A percentile compares a stretch with the other conserved stretches of the same genome.
Evolutionary conservation across 1,284 basidiomycete genomes (phyloP).

Genomic region (Cutaneotrichosporon cyanovorans): DNA sequence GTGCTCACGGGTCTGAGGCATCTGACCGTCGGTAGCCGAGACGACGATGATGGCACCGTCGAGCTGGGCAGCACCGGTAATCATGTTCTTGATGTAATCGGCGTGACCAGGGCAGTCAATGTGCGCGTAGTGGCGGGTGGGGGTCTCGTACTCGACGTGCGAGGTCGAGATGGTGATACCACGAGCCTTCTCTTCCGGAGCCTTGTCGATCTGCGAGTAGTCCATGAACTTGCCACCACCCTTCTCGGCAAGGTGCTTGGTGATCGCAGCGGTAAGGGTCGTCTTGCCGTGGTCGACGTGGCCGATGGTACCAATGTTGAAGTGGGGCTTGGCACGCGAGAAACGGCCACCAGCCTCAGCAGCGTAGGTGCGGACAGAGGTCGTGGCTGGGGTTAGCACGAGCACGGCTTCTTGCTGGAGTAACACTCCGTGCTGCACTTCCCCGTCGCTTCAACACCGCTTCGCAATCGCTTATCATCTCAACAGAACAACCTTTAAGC

Average conservation of each 20-base stretch:
- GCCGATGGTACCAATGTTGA: conserved; percentile 92
- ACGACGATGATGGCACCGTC: conserved; percentile 97
- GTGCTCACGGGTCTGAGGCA: conserved; percentile 99
- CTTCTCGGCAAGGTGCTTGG: conserved; percentile 81
- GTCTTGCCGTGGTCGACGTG: conserved; percentile 95
- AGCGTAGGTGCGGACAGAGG: conserved; percentile 45
- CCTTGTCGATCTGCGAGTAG: conserved; percentile 98
- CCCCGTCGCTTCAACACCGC: background rate
- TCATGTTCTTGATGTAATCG: conserved; percentile 91
- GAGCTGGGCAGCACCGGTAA: conserved; percentile 99
- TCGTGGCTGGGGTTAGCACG: conserved; percentile 3
- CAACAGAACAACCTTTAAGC: no score
- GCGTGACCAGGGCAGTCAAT: conserved; percentile 84
- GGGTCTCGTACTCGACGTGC: conserved; percentile 97
- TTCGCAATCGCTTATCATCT: background rate
- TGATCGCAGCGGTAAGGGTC: conserved; percentile 96
- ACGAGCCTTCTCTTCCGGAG: conserved; percentile 99
- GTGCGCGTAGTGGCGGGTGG: conserved; percentile 89
- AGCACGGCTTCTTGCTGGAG: no score
- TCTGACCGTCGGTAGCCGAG: conserved; percentile 97
- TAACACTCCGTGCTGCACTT: background rate
- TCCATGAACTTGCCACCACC: conserved; percentile 88
- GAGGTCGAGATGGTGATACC: conserved; percentile 88
- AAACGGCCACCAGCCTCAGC: conserved; percentile 63
- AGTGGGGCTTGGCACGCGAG: conserved; percentile 81